phyloP scores from a whole-genome alignment of 208 protist genomes.

The Crithidia sp. region DNA sequence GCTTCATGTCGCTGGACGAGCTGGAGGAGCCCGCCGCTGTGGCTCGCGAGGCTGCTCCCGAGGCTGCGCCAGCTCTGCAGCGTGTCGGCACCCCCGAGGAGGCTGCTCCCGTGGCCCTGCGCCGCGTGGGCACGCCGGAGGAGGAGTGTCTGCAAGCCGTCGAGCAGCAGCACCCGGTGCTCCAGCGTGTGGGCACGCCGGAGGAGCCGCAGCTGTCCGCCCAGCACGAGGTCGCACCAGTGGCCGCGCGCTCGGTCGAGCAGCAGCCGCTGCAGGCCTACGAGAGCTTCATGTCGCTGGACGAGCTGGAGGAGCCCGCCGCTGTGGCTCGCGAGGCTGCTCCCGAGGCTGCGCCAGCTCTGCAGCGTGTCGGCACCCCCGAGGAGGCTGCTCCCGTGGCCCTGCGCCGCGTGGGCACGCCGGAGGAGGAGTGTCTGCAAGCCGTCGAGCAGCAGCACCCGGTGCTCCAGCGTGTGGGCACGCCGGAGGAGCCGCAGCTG shows the following conservation, averaged over 20 bases:
- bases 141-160: background rate
- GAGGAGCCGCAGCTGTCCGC: background rate
- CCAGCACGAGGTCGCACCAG: background rate
- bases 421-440: no score
- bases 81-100: background rate
- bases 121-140: constrained; percentile 4
- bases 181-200: background rate
- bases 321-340: background rate
- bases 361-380: background rate
- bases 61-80: background rate
- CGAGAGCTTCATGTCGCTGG: constrained; percentile 30
- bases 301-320: background rate
- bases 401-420: no score
- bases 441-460: no score
- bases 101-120: background rate
- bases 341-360: background rate
- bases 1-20: constrained; percentile 21
- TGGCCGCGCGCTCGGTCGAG: background rate
- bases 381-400: no score
- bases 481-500: no score
- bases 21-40: background rate
- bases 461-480: no score
- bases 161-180: no score
- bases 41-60: background rate
- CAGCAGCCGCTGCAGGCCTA: background rate